These are phyloP conservation scores for Grigorovia jiainica DNA, from an alignment of 805 yeast genomes.

Conservation along the genomic window DNA sequence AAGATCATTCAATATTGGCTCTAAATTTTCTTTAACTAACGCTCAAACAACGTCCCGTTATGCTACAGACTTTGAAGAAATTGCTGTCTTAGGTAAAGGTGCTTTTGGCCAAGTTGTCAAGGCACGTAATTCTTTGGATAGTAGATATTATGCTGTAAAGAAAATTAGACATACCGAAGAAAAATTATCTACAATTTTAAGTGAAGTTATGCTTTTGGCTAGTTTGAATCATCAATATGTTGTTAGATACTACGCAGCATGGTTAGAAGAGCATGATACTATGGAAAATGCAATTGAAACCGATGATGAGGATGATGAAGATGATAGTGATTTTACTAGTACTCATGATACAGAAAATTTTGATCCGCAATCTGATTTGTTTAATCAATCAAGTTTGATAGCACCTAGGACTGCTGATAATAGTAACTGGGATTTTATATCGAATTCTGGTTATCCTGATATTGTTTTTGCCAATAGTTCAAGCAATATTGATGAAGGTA, in stretches of 20 bases:
- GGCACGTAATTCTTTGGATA: conserved; percentile 87
- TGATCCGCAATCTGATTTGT: conserved; percentile 7
- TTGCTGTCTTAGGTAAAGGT: conserved; percentile 83
- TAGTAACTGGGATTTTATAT: conserved; percentile 54
- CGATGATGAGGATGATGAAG: conserved; percentile 21
- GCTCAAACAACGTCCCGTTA: conserved; percentile 51
- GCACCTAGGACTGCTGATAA: conserved; percentile 26
- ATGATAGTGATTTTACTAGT: conserved; percentile 8
- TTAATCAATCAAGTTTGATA: conserved; percentile 22
- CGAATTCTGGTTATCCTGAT: conserved; percentile 41
- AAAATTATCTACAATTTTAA: conserved; percentile 68
- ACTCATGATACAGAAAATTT: background rate
- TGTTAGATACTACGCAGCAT: conserved; percentile 92
- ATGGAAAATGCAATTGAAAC: conserved; percentile 30
- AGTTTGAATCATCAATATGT: conserved; percentile 91
- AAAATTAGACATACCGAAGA: conserved; percentile 78
- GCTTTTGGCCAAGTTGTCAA: conserved; percentile 99
- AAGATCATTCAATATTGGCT: conserved; percentile 34
- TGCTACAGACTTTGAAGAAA: conserved; percentile 89
- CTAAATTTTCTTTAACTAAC: conserved; percentile 28
- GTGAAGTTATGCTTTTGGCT: conserved; percentile 87
- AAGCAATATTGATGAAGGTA: conserved; percentile 8
- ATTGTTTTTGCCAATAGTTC: conserved; percentile 41
- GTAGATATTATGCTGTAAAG: conserved; percentile 89
- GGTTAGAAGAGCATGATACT: conserved; percentile 74